Conservation (phyloP, 257 asterid genomes). For the Marsdenia floribunda region DNA sequence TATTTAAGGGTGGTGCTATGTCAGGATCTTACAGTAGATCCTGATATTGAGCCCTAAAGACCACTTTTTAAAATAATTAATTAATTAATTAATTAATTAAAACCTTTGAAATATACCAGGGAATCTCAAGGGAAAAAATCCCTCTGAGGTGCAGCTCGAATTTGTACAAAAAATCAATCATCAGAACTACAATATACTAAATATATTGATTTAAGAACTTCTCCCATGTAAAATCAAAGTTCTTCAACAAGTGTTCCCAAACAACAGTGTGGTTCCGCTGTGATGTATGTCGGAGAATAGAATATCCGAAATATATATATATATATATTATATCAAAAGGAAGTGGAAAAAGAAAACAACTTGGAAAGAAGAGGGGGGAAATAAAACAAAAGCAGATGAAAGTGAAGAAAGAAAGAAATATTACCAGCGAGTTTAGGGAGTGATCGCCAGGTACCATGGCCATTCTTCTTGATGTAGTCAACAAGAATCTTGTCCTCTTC, state of each 20-base stretch:
- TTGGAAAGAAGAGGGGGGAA: background rate
- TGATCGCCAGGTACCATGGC: conserved; percentile 59
- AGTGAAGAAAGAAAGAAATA: conserved; percentile 11
- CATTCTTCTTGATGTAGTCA: conserved; percentile 52
- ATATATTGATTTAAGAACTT: background rate
- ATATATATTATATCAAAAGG: too few relatives aligned
- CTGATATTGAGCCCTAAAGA: too few relatives aligned
- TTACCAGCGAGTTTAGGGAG: conserved; percentile 66
- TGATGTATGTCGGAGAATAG: background rate
- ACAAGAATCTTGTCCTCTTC: conserved; percentile 73
- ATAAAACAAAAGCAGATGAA: background rate
- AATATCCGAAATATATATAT: background rate
- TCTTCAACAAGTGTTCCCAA: background rate
- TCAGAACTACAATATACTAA: background rate
- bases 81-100: too few relatives aligned
- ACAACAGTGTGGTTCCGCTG: background rate
- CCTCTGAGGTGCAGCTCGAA: background rate
- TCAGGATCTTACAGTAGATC: background rate
- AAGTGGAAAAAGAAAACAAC: too few relatives aligned
- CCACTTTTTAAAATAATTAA: too few relatives aligned
- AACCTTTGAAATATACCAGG: background rate
- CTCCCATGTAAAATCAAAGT: background rate
- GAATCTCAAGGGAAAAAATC: background rate
- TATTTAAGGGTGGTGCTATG: background rate
- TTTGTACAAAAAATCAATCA: background rate